Evolutionary conservation across 2,329 filamentous ascomycete species (phyloP).

Genomic region (Fusarium sp.): DNA sequence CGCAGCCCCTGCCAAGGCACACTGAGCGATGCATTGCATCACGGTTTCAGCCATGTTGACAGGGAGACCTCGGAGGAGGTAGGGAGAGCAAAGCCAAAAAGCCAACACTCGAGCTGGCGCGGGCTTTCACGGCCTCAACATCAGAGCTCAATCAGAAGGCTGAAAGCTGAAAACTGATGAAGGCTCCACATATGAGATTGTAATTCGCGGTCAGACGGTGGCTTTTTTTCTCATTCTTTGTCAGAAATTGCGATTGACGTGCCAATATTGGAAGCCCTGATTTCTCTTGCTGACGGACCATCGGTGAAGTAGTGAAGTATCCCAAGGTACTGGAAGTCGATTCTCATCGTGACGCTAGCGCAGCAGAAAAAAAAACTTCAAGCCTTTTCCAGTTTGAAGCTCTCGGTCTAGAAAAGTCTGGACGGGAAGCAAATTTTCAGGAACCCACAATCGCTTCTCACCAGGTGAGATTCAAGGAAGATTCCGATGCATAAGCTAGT

Average conservation of each 20-base stretch:
- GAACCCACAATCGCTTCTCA: slow-evolving; percentile 33
- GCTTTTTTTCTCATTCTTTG: slow-evolving; percentile 24
- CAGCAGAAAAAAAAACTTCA: slow-evolving; percentile 13
- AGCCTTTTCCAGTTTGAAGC: slow-evolving; percentile 19
- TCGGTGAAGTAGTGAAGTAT: slow-evolving; percentile 25
- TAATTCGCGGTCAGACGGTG: slow-evolving; percentile 30
- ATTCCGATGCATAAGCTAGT: slow-evolving; percentile 6
- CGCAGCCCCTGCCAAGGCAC: slow-evolving; percentile 46
- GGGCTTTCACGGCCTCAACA: background rate
- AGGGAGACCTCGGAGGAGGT: slow-evolving; percentile 7
- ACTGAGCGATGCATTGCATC: slow-evolving; percentile 38
- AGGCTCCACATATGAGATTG: slow-evolving; percentile 16
- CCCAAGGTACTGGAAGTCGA: slow-evolving; percentile 21
- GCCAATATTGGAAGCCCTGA: slow-evolving; percentile 11
- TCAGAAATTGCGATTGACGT: slow-evolving; percentile 20
- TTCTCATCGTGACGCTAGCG: slow-evolving; percentile 29
- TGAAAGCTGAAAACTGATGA: slow-evolving; percentile 16
- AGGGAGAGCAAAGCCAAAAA: slow-evolving; percentile 1
- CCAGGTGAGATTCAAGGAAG: slow-evolving; percentile 14
- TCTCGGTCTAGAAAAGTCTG: slow-evolving; percentile 37
- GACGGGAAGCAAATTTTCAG: slow-evolving; percentile 37
- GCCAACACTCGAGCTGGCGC: slow-evolving; percentile 2
- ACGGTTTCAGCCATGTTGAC: slow-evolving; percentile 37
- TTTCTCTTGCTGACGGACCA: background rate
- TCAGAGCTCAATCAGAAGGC: slow-evolving; percentile 13